Conservation (phyloP, 2,329 filamentous ascomycete species). For the Kalaharituber pfeilii region DNA sequence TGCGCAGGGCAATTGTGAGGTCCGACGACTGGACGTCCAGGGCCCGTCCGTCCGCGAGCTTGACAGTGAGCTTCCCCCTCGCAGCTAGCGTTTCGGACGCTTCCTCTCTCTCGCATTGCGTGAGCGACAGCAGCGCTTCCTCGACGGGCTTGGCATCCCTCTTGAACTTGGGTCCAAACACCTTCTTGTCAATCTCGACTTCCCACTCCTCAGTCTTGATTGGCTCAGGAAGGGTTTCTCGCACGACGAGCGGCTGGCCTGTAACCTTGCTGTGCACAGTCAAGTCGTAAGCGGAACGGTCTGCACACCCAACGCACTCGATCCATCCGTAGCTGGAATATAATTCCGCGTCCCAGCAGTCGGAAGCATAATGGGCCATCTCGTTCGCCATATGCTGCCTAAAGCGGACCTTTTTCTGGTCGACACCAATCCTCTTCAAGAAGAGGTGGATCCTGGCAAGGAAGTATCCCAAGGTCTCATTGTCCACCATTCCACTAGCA, state of each 20-base stretch:
- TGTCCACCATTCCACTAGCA: conserved; percentile 66
- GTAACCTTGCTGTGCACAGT: conserved; percentile 88
- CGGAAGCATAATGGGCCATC: conserved; percentile 84
- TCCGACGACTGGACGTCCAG: conserved; percentile 66
- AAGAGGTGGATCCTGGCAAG: conserved; percentile 84
- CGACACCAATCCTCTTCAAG: conserved; percentile 72
- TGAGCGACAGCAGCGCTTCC: conserved; percentile 53
- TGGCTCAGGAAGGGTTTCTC: conserved; percentile 63
- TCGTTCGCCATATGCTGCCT: conserved; percentile 89
- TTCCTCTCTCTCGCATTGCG: conserved; percentile 66
- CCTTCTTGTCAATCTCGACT: conserved; percentile 80
- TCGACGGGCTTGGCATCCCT: conserved; percentile 81
- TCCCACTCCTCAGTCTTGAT: conserved; percentile 72
- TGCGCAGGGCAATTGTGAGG: conserved; percentile 68
- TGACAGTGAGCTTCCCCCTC: conserved; percentile 57
- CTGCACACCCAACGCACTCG: conserved; percentile 93
- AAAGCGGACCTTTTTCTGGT: conserved; percentile 78
- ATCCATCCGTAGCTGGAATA: conserved; percentile 90
- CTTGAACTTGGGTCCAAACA: conserved; percentile 88
- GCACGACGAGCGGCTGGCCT: conserved; percentile 66
- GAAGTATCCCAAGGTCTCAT: conserved; percentile 97
- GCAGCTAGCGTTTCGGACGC: conserved; percentile 56
- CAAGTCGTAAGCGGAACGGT: conserved; percentile 86
- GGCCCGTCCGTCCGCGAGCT: conserved; percentile 48
- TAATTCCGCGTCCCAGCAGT: conserved; percentile 97